Conservation (phyloP, 257 asterid genomes). For the Ligustrum vulgare region DNA sequence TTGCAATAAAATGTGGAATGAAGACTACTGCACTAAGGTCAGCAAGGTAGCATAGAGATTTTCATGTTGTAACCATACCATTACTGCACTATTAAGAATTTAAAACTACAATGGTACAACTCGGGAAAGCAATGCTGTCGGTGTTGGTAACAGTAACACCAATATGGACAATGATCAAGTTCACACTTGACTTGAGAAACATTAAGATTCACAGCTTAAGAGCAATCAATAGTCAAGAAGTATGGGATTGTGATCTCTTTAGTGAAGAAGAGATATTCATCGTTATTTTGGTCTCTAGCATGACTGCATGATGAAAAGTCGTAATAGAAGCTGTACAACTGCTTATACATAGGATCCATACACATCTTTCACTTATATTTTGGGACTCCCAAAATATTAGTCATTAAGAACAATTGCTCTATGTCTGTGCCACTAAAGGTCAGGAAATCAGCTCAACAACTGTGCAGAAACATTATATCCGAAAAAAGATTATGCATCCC, state of each 20-base stretch:
- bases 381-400: background rate
- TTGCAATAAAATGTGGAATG: background rate
- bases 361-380: too few species aligned
- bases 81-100: background rate
- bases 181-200: background rate
- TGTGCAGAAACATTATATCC: background rate
- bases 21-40: background rate
- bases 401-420: too few species aligned
- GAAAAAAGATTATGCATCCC: background rate
- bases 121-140: background rate
- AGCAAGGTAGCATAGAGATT: background rate
- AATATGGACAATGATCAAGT: background rate
- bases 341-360: background rate
- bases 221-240: background rate
- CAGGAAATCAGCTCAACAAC: background rate
- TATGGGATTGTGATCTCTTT: background rate
- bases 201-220: background rate
- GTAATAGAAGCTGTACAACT: background rate
- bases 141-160: background rate
- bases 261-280: background rate
- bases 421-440: background rate
- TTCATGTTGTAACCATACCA: too few species aligned
- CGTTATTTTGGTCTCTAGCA: background rate
- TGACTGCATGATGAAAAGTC: background rate
- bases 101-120: background rate